These are phyloP conservation scores for Salinomyces thailandicus DNA, from an alignment of 2,329 filamentous ascomycete genomes.

Conservation along the genomic window DNA sequence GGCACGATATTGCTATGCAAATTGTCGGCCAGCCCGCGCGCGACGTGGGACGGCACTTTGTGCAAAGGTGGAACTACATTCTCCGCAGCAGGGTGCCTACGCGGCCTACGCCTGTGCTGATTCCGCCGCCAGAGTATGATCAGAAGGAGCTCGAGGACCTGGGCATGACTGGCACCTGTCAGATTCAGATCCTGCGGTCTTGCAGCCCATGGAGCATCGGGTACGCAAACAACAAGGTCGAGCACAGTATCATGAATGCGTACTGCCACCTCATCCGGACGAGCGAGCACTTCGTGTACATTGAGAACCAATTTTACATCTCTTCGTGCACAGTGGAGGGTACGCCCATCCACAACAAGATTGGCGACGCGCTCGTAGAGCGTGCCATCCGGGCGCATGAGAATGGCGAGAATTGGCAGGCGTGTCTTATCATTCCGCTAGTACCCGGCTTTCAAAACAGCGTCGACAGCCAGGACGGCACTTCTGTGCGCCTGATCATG, in stretches of 20 bases:
- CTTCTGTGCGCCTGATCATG: conserved; percentile 88
- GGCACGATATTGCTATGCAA: conserved; percentile 98
- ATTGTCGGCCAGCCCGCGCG: conserved; percentile 90
- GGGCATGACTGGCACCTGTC: conserved; percentile 85
- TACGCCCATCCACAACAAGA: conserved; percentile 80
- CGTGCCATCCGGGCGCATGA: conserved; percentile 76
- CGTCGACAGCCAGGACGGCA: conserved; percentile 86
- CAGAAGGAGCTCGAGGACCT: conserved; percentile 75
- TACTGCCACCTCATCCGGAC: conserved; percentile 91
- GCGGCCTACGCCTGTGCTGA: conserved; percentile 80
- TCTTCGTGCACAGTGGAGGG: conserved; percentile 83
- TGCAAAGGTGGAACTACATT: conserved; percentile 96
- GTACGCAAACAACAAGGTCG: conserved; percentile 66
- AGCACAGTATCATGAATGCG: conserved; percentile 91
- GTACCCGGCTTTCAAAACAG: conserved; percentile 99
- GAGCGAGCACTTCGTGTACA: conserved; percentile 95
- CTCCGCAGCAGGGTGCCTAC: conserved; percentile 87
- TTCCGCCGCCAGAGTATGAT: conserved; percentile 88
- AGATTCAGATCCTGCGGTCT: conserved; percentile 89
- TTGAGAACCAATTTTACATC: conserved; percentile 98
- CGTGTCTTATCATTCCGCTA: conserved; percentile 79
- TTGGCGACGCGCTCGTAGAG: conserved; percentile 88
- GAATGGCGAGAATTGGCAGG: conserved; percentile 82
- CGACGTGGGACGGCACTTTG: conserved; percentile 89
- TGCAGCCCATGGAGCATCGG: conserved; percentile 87